Evolutionary conservation across 306 rosid genomes (phyloP).

Genomic region (Lathyrus aphaca): DNA sequence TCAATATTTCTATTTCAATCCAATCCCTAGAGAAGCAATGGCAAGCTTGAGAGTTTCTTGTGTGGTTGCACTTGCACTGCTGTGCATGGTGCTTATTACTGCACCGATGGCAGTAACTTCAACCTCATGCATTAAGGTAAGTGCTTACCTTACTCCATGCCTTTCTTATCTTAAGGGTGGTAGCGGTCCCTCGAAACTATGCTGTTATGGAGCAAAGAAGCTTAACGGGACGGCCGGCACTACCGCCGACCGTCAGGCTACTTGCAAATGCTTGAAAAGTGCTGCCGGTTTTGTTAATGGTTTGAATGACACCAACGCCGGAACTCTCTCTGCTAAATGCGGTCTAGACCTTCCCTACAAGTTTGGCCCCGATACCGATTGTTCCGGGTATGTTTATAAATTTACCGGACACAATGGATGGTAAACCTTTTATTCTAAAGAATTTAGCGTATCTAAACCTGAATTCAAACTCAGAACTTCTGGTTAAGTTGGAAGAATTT

Average conservation of each 20-base stretch:
- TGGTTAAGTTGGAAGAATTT: no score
- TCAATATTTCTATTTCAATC: no score
- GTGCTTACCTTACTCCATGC: constrained; percentile 3
- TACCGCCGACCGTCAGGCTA: background rate
- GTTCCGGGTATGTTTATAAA: constrained; percentile 34
- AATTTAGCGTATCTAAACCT: no score
- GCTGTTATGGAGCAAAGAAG: constrained; percentile 42
- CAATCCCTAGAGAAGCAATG: no score
- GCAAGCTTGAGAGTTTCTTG: no score
- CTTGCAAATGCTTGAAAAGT: no score
- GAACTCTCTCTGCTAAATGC: no score
- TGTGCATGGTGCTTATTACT: background rate
- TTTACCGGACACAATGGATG: no score
- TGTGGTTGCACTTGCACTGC: no score
- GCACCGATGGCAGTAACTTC: constrained; percentile 50
- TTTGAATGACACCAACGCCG: no score
- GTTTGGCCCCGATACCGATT: constrained; percentile 61
- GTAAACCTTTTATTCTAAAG: background rate
- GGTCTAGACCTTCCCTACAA: constrained; percentile 56
- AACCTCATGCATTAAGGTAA: constrained; percentile 42
- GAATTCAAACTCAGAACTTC: no score
- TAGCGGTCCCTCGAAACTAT: background rate
- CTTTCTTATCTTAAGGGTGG: background rate
- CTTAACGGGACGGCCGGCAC: constrained; percentile 30
- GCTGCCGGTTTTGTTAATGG: no score